Percentiles rank a stretch among this genome's conserved stretches.
Conservation (phyloP, 805 yeast genomes). For the Candida nemodendra region DNA sequence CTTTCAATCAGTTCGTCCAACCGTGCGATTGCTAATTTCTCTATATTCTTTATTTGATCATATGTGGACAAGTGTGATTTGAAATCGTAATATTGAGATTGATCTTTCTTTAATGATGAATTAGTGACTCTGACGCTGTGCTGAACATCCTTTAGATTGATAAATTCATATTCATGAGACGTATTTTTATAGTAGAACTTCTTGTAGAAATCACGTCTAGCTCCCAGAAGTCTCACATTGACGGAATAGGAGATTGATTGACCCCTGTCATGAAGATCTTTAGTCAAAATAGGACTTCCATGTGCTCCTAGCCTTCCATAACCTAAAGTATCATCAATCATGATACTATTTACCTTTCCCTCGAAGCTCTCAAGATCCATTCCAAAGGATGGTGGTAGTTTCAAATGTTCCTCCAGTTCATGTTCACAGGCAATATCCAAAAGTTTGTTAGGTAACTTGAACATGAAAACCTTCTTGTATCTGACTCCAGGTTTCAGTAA, state of each 20-base stretch:
- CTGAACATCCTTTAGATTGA: constrained; percentile 19
- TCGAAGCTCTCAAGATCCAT: constrained; percentile 28
- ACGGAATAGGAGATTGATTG: constrained; percentile 49
- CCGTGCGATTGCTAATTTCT: constrained; percentile 3
- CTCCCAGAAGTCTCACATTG: constrained; percentile 55
- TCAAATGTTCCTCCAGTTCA: constrained; percentile 33
- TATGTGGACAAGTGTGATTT: constrained; percentile 9
- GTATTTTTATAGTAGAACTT: constrained; percentile 18
- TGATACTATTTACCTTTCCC: constrained; percentile 25
- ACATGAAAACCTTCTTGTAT: constrained; percentile 57
- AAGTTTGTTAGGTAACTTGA: constrained; percentile 51
- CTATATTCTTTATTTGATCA: constrained; percentile 12
- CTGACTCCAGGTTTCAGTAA: constrained; percentile 44
- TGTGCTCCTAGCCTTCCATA: constrained; percentile 50
- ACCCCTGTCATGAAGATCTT: constrained; percentile 42
- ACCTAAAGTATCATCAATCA: constrained; percentile 42
- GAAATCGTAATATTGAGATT: constrained; percentile 8
- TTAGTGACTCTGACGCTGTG: constrained; percentile 24
- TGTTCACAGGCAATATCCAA: constrained; percentile 53
- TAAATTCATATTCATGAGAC: constrained; percentile 24
- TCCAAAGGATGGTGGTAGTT: constrained; percentile 43
- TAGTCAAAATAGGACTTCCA: constrained; percentile 54
- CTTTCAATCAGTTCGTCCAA: constrained; percentile 10
- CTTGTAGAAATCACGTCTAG: constrained; percentile 31
- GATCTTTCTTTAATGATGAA: neutral